Evolutionary conservation across 108 stramenopile species (phyloP).

Genomic region (Nitzschia sp.): DNA sequence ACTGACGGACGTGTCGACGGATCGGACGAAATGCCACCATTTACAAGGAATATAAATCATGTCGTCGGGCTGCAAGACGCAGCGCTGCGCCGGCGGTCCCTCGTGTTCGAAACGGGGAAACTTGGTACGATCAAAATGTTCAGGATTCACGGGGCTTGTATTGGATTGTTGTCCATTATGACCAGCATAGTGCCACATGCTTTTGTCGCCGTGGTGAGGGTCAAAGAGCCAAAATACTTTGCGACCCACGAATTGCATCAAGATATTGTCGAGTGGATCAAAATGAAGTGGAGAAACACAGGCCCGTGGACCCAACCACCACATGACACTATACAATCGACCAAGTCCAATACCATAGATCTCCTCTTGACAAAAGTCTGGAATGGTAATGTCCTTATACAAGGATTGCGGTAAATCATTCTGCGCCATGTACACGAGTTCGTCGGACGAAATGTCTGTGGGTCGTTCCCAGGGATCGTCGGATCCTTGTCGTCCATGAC

Average conservation of each 20-base stretch:
- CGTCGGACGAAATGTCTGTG: constrained; percentile 27
- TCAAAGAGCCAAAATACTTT: constrained; percentile 62
- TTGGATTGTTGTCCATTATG: constrained; percentile 71
- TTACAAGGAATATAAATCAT: constrained; percentile 68
- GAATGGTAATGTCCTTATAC: constrained; percentile 55
- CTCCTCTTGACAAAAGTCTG: constrained; percentile 51
- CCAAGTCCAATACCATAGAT: constrained; percentile 55
- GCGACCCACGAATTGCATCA: constrained; percentile 73
- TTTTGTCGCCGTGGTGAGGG: constrained; percentile 13
- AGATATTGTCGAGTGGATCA: constrained; percentile 81
- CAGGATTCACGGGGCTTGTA: constrained; percentile 70
- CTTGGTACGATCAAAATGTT: constrained; percentile 19
- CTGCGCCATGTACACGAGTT: constrained; percentile 81
- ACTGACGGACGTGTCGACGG: constrained; percentile 60
- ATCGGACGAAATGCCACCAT: constrained; percentile 82
- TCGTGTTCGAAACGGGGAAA: constrained; percentile 48
- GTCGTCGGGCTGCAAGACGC: constrained; percentile 64
- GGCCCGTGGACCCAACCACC: constrained; percentile 77
- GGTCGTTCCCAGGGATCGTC: neutral
- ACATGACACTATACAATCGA: constrained; percentile 65
- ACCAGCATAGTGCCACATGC: constrained; percentile 31
- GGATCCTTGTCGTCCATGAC: constrained; percentile 33
- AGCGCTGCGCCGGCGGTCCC: constrained; percentile 42
- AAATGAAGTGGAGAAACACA: constrained; percentile 76
- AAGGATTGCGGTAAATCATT: constrained; percentile 61